A percentile compares a stretch with the other conserved stretches of the same genome.
Evolutionary conservation across 768 basidiomycete species (phyloP).

Genomic region (Lactarius trivialis): DNA sequence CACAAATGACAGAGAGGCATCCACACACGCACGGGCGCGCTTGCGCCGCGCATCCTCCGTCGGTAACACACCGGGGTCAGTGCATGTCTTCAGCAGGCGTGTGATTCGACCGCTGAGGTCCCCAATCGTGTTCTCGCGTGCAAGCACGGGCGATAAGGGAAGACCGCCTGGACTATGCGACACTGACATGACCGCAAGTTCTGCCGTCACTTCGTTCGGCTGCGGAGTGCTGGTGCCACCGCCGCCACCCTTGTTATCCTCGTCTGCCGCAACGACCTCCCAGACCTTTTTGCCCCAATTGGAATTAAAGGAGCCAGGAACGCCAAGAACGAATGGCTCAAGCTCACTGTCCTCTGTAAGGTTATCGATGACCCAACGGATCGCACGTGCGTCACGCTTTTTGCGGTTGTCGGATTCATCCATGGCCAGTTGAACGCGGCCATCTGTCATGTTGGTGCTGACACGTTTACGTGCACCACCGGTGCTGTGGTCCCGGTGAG

Average conservation of each 20-base stretch:
- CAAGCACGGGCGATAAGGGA: no score
- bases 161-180: not conserved
- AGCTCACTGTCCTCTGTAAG: constrained; percentile 6
- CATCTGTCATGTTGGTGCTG: constrained; percentile 8
- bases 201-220: not conserved
- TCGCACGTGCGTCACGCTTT: constrained; percentile 1
- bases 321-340: constrained; percentile 2
- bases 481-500: constrained; percentile 11
- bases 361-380: constrained; percentile 4
- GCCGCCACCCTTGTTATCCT: not conserved
- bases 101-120: constrained; percentile 16
- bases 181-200: not conserved
- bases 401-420: constrained; percentile 1
- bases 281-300: constrained; percentile 3
- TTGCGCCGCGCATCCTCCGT: constrained; percentile 8
- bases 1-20: constrained; percentile 10
- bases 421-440: constrained; percentile 4
- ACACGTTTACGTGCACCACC: not conserved
- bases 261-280: not conserved
- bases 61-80: constrained; percentile 5
- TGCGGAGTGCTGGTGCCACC: not conserved
- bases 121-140: constrained; percentile 1
- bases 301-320: constrained; percentile 1
- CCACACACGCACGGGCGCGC: constrained; percentile 13
- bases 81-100: constrained; percentile 9